Conservation (phyloP, 2,329 filamentous ascomycete species). For the Phoma herbarum region DNA sequence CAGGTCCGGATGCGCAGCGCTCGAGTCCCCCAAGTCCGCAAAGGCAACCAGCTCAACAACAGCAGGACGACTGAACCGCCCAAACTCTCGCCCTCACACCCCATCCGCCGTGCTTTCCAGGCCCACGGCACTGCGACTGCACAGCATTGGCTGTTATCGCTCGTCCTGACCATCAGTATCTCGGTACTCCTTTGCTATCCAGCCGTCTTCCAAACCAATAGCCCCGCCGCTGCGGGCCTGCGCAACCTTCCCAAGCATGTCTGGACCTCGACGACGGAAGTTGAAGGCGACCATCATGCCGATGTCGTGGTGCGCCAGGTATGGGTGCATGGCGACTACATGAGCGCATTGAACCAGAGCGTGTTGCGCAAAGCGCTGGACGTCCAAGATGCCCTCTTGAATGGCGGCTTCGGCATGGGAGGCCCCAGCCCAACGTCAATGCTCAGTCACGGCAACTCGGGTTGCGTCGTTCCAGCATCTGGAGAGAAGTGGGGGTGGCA, state of each 20-base stretch:
- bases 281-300: conserved; percentile 61
- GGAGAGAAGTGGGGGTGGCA: conserved; percentile 79
- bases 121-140: conserved; percentile 76
- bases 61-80: conserved; percentile 79
- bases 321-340: conserved; percentile 83
- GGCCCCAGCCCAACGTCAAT: neutral
- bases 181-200: conserved; percentile 77
- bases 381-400: conserved; percentile 75
- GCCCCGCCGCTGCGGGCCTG: conserved; percentile 74
- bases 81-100: conserved; percentile 69
- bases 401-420: conserved; percentile 48
- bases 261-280: conserved; percentile 77
- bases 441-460: conserved; percentile 11
- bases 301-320: conserved; percentile 85
- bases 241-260: conserved; percentile 80
- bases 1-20: conserved; percentile 1
- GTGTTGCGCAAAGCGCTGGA: conserved; percentile 72
- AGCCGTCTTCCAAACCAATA: conserved; percentile 77
- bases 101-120: conserved; percentile 70
- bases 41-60: conserved; percentile 19
- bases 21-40: conserved; percentile 12
- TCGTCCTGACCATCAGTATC: conserved; percentile 76
- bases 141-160: conserved; percentile 76
- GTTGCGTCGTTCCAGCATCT: conserved; percentile 53
- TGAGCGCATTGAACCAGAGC: conserved; percentile 73